Evolutionary conservation across 352 stramenopile genomes (phyloP), one percentile per base, ranked within the genome.

Genomic region (Pythium utonaiense): DNA sequence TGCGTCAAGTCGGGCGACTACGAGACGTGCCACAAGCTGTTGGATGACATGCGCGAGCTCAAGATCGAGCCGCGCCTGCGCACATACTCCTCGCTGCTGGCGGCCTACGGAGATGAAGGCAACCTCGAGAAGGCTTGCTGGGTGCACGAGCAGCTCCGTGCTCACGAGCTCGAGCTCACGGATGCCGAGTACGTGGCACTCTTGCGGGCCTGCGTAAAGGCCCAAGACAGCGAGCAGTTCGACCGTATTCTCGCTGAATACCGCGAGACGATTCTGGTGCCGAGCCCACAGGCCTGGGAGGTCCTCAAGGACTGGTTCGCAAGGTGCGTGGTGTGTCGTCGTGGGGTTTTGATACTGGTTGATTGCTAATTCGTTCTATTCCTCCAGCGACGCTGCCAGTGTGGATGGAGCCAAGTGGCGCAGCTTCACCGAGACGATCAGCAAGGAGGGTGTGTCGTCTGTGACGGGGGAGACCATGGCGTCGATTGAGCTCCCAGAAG

Each of bases 271-370:
- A 72, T 95, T 53, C 60, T 71, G 53, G 67, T 86, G 54, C 83
- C 83, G 0, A 70, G 68, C 17, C 42, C 62, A 17, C 45, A 54
- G 3, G 77, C 71, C 3, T 93, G 83, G 86, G 66, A 75, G 5
- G 77, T 88, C 48, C 61, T 95, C 38, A 82, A 83, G 48, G 68
- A 77, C 1, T 95, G 81, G 81, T 95, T 93, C 42, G 61, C 31
- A 45, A 89, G 77, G 84, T 91, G 50, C 36, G 50, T 52, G 14
- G 33, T 13, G 14, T 21, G 10, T 44, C 19, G 21, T 69, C 10
- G 13, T 47, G 19, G 4, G 14, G 19, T 28, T 27, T 21, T 33
- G 31, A n/a, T 56, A 57, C 24, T 63, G 16, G 12, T 9, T 38
- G 16, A 10, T 3, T 10, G 12, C 36, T 59, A 2, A 36, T 34